These are phyloP conservation scores for Blastobotrys aristatus DNA, from an alignment of 1,139 yeast species.

Conservation along the genomic window DNA sequence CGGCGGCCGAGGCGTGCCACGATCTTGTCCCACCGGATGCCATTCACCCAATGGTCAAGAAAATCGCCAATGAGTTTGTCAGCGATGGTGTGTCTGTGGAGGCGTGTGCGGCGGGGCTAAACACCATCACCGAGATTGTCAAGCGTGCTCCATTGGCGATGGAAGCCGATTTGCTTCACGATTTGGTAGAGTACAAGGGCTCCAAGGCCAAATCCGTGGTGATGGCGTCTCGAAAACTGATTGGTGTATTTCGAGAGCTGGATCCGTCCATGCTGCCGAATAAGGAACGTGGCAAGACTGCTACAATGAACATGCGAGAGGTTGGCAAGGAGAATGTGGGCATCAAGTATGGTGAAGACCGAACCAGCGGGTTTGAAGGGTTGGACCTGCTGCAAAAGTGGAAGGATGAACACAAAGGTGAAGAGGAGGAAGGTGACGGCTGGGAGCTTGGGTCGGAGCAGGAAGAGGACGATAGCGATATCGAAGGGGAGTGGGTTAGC, in stretches of 20 bases:
- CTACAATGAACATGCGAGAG: conserved; percentile 60
- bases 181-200: conserved; percentile 82
- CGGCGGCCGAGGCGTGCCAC: conserved; percentile 93
- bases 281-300: conserved; percentile 90
- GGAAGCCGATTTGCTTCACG: conserved; percentile 80
- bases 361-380: conserved; percentile 65
- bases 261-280: conserved; percentile 92
- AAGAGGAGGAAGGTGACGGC: conserved; percentile 42
- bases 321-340: conserved; percentile 20
- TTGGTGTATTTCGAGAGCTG: conserved; percentile 80
- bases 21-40: conserved; percentile 96
- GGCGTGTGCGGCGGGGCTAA: conserved; percentile 96
- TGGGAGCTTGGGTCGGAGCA: conserved; percentile 44
- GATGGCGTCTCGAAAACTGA: conserved; percentile 91
- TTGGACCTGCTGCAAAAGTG: conserved; percentile 83
- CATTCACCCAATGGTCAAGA: conserved; percentile 70
- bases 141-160: conserved; percentile 93
- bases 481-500: conserved; percentile 49
- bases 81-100: conserved; percentile 98
- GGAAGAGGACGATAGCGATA: conserved; percentile 50
- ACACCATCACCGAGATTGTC: conserved; percentile 87
- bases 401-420: conserved; percentile 61
- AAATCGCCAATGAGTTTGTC: conserved; percentile 94
- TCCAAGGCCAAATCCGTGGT: conserved; percentile 90
- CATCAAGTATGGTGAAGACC: conserved; percentile 56